These are phyloP conservation scores for Wallacemonas sp. DNA, from an alignment of 208 protist species.

Conservation along the genomic window DNA sequence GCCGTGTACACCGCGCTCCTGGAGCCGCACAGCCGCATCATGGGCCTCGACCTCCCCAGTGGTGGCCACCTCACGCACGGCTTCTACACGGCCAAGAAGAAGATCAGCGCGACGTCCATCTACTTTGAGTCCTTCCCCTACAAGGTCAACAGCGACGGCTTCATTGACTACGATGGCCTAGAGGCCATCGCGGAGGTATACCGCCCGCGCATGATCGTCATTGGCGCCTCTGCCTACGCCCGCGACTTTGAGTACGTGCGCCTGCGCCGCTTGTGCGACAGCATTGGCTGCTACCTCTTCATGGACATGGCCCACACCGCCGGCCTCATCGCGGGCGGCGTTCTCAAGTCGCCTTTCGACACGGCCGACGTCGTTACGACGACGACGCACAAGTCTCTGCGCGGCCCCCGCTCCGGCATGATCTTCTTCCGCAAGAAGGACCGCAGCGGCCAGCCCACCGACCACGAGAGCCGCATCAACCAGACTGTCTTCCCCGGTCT, in stretches of 20 bases:
- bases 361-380: conserved; percentile 99
- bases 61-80: conserved; percentile 98
- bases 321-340: conserved; percentile 92
- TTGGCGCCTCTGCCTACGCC: conserved; percentile 97
- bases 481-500: conserved; percentile 97
- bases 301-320: conserved; percentile 99
- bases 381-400: conserved; percentile 99
- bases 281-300: conserved; percentile 92
- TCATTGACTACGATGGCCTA: conserved; percentile 97
- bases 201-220: conserved; percentile 96
- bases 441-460: conserved; percentile 65
- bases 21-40: conserved; percentile 97
- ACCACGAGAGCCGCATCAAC: conserved; percentile 96
- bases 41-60: conserved; percentile 95
- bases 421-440: conserved; percentile 98
- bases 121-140: conserved; percentile 99
- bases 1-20: conserved; percentile 97
- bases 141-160: conserved; percentile 86
- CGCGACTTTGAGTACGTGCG: conserved; percentile 97
- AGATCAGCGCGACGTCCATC: conserved; percentile 96
- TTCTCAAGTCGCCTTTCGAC: conserved; percentile 93
- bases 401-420: conserved; percentile 97
- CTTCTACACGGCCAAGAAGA: conserved; percentile 97
- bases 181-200: conserved; percentile 89
- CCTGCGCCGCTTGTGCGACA: conserved; percentile 88